phyloP scores from a whole-genome alignment of 2,329 filamentous ascomycete species.

The Colletotrichum sp. region DNA sequence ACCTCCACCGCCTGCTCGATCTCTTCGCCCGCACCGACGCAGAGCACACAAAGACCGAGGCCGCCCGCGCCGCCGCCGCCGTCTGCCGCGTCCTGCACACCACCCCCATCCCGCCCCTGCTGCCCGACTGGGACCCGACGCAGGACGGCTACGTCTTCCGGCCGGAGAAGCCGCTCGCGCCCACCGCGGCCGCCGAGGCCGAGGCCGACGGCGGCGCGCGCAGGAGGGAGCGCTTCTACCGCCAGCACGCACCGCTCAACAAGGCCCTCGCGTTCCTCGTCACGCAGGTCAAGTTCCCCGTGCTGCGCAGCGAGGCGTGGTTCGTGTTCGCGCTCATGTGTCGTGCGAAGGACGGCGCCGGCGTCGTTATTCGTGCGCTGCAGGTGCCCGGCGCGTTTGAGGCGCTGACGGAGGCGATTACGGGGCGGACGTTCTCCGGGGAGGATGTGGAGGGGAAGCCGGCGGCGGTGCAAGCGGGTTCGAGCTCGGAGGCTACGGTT shows the following conservation, averaged over 20 bases:
- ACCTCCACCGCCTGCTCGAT: conserved; percentile 40
- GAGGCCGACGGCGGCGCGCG: conserved; percentile 21
- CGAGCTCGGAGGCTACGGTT: not conserved
- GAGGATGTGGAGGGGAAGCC: not conserved
- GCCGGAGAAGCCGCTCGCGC: conserved; percentile 7
- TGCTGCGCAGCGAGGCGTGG: conserved; percentile 65
- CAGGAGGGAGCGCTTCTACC: conserved; percentile 47
- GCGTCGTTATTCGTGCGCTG: conserved; percentile 48
- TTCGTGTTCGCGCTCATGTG: conserved; percentile 68
- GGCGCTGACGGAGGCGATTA: conserved; percentile 53
- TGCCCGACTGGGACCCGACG: conserved; percentile 39
- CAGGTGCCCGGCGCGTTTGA: conserved; percentile 44
- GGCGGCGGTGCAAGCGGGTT: not conserved
- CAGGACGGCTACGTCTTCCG: conserved; percentile 28
- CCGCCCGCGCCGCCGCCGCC: conserved; percentile 56
- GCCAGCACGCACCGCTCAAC: conserved; percentile 43
- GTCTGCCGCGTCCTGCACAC: conserved; percentile 63
- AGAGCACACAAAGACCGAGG: conserved; percentile 64
- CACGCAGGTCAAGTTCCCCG: conserved; percentile 62
- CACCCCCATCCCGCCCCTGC: conserved; percentile 29
- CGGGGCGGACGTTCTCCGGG: conserved; percentile 41
- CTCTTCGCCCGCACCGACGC: conserved; percentile 44
- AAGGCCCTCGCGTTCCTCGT: conserved; percentile 56
- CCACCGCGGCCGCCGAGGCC: not conserved
- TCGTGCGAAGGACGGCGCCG: conserved; percentile 53